Conservation (phyloP, 805 yeast species). For the Schwanniomyces yamadae region DNA sequence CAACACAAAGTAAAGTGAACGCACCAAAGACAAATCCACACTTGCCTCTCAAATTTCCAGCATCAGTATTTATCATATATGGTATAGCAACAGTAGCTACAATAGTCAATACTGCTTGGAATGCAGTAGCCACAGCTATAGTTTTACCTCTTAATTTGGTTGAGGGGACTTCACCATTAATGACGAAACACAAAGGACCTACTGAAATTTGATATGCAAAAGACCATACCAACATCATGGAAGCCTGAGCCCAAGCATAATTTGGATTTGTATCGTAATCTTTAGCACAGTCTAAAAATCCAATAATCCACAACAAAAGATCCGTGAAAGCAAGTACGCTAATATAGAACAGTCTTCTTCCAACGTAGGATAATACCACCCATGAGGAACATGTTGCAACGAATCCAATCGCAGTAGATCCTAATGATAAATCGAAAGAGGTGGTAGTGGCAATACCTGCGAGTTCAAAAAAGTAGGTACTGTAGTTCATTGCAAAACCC, state of each 20-base stretch:
- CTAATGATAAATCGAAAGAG: conserved; percentile 32
- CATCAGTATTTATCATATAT: conserved; percentile 18
- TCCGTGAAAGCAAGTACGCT: conserved; percentile 34
- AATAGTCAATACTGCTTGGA: conserved; percentile 26
- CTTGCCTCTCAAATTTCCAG: conserved; percentile 50
- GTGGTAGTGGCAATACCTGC: conserved; percentile 33
- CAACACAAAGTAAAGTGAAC: conserved; percentile 15
- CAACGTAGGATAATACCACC: conserved; percentile 30
- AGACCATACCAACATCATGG: conserved; percentile 17
- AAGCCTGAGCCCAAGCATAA: conserved; percentile 24
- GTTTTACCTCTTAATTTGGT: conserved; percentile 40
- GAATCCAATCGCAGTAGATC: conserved; percentile 28
- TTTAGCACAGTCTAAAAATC: conserved; percentile 30
- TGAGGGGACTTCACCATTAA: conserved; percentile 44
- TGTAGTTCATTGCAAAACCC: conserved; percentile 8
- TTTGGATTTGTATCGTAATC: conserved; percentile 14
- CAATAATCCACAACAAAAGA: conserved; percentile 39
- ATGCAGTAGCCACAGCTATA: conserved; percentile 33
- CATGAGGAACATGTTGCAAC: conserved; percentile 29
- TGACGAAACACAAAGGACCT: conserved; percentile 26
- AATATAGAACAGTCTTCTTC: conserved; percentile 39
- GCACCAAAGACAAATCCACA: conserved; percentile 41
- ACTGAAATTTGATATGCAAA: conserved; percentile 34
- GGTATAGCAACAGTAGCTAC: conserved; percentile 42
- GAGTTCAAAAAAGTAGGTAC: conserved; percentile 34